These are phyloP conservation scores for Fonsecaea monophora DNA, from an alignment of 2,329 filamentous ascomycete genomes.

Conservation along the genomic window DNA sequence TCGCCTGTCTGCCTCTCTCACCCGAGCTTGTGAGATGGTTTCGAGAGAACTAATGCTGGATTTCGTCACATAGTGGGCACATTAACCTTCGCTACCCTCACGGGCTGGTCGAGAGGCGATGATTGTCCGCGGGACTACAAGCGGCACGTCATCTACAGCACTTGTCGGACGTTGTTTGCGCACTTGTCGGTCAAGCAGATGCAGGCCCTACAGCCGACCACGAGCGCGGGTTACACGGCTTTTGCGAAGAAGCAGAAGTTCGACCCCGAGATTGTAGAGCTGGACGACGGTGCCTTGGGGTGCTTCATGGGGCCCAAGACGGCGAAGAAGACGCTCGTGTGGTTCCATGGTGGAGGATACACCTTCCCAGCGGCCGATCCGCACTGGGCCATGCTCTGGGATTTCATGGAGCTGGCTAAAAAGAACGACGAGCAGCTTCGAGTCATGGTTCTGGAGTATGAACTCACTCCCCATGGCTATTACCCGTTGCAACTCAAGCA, in stretches of 20 bases:
- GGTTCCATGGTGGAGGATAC: constrained; percentile 37
- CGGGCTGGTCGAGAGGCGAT: constrained; percentile 27
- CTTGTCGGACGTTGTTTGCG: constrained; percentile 5
- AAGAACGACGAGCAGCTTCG: constrained; percentile 18
- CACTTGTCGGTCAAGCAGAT: constrained; percentile 20
- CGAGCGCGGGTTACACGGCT: constrained; percentile 19
- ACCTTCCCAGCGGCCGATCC: constrained; percentile 21
- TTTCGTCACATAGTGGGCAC: constrained; percentile 12
- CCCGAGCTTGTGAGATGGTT: not conserved
- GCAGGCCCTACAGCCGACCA: constrained; percentile 23
- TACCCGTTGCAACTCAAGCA: constrained; percentile 55
- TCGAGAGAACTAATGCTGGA: not conserved
- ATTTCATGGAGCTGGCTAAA: constrained; percentile 21
- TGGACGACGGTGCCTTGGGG: constrained; percentile 26
- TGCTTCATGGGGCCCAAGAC: constrained; percentile 29
- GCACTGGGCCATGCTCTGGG: constrained; percentile 29
- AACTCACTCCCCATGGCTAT: constrained; percentile 55
- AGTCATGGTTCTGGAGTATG: constrained; percentile 30
- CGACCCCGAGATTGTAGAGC: constrained; percentile 29
- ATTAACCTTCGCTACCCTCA: constrained; percentile 21
- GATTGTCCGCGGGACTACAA: constrained; percentile 22
- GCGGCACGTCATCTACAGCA: constrained; percentile 28
- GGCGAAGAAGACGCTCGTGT: constrained; percentile 33
- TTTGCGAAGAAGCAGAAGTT: constrained; percentile 30
- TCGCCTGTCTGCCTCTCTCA: not conserved